Conservation (phyloP, 2,329 filamentous ascomycete genomes). For the Alternaria arbusti region DNA sequence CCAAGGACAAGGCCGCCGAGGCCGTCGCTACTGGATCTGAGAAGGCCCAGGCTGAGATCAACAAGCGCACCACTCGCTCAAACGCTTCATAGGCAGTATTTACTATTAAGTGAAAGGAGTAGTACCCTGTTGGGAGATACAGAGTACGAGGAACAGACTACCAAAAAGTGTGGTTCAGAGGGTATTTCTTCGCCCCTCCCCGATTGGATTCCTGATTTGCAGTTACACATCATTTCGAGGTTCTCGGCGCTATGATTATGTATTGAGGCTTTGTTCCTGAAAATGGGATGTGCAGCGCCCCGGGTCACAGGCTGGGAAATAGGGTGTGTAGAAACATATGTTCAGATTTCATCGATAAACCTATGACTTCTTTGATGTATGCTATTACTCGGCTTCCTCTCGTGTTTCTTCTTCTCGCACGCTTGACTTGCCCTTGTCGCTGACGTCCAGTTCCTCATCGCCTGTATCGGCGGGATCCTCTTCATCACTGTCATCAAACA, state of each 20-base stretch:
- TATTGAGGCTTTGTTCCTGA: constrained; percentile 36
- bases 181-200: constrained; percentile 6
- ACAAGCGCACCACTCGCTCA: constrained; percentile 64
- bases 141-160: constrained; percentile 17
- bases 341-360: neutral
- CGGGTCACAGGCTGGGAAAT: neutral
- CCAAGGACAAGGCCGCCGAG: constrained; percentile 74
- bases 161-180: constrained; percentile 22
- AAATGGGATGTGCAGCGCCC: constrained; percentile 25
- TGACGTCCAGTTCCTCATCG: neutral
- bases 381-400: neutral
- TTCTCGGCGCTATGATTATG: constrained; percentile 35
- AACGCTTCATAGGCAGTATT: constrained; percentile 32
- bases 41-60: constrained; percentile 75
- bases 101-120: neutral
- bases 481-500: neutral
- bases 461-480: neutral
- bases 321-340: constrained; percentile 1
- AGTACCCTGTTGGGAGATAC: neutral
- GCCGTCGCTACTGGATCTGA: constrained; percentile 67
- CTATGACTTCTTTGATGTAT: neutral
- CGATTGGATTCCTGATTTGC: constrained; percentile 30
- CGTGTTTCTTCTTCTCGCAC: neutral
- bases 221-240: constrained; percentile 34
- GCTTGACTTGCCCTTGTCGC: neutral